These are phyloP conservation scores for Euphorbia peplus DNA, from an alignment of 345 rosid genomes.

Conservation along the genomic window DNA sequence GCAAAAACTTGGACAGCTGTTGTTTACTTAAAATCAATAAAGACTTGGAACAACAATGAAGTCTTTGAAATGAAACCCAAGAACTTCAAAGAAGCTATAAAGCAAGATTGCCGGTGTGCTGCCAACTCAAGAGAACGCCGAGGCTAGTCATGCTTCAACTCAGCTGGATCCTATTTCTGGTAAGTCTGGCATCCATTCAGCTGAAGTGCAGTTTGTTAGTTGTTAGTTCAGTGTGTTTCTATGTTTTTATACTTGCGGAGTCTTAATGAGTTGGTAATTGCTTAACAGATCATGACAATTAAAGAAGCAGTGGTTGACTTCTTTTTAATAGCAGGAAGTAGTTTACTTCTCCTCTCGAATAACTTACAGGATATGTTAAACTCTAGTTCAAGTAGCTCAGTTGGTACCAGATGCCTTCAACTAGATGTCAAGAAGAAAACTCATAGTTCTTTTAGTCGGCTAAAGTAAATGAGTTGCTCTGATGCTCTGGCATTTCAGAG, in stretches of 20 bases:
- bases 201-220: not conserved
- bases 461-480: not conserved
- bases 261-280: not conserved
- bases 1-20: not conserved
- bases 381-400: too few species aligned
- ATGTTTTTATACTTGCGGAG: not conserved
- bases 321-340: too few species aligned
- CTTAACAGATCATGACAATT: not conserved
- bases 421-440: too few species aligned
- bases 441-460: too few species aligned
- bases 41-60: not conserved
- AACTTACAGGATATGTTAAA: not conserved
- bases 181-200: not conserved
- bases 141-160: too few species aligned
- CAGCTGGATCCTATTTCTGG: too few species aligned
- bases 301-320: not conserved
- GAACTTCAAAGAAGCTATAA: not conserved
- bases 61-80: not conserved
- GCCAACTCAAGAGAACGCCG: too few species aligned
- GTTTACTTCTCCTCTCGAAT: not conserved
- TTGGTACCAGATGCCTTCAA: too few species aligned
- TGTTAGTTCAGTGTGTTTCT: not conserved
- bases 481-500: not conserved
- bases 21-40: not conserved
- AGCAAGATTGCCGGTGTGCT: not conserved